Conservation (phyloP, 352 stramenopile genomes). For the Phytopythium chamaehyphon region DNA sequence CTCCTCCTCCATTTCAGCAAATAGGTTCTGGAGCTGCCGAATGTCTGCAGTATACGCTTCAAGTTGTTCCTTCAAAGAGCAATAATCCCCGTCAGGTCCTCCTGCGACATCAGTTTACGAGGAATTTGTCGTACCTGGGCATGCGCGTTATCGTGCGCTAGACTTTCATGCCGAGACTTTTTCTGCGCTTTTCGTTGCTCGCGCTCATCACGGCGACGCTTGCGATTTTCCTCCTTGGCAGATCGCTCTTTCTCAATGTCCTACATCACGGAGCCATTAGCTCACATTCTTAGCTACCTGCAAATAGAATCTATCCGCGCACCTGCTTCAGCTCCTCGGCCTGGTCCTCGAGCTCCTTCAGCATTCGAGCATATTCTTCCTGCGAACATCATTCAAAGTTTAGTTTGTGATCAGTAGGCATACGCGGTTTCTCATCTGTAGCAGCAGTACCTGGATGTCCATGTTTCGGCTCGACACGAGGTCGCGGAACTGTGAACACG, state of each 20-base stretch:
- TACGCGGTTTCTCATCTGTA: not conserved
- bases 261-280: too few relatives aligned
- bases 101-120: not conserved
- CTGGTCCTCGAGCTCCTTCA: conserved; percentile 70
- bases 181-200: conserved; percentile 21
- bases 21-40: conserved; percentile 47
- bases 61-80: conserved; percentile 19
- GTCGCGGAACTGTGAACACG: conserved; percentile 41
- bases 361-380: conserved; percentile 71
- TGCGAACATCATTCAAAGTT: not conserved
- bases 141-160: conserved; percentile 21
- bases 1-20: conserved; percentile 32
- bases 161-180: conserved; percentile 20
- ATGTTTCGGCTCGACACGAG: conserved; percentile 66
- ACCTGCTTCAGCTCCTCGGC: conserved; percentile 29
- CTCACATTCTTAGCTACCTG: too few relatives aligned
- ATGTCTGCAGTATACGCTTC: conserved; percentile 46
- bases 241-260: conserved; percentile 42
- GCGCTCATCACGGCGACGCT: conserved; percentile 28
- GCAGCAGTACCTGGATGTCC: conserved; percentile 37
- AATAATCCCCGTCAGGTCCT: not conserved
- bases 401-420: not conserved
- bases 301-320: too few relatives aligned
- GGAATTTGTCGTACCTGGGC: conserved; percentile 16
- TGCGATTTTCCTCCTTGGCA: conserved; percentile 17